These are phyloP conservation scores for Metschnikowia anglica DNA, from an alignment of 805 yeast species.

Conservation along the genomic window DNA sequence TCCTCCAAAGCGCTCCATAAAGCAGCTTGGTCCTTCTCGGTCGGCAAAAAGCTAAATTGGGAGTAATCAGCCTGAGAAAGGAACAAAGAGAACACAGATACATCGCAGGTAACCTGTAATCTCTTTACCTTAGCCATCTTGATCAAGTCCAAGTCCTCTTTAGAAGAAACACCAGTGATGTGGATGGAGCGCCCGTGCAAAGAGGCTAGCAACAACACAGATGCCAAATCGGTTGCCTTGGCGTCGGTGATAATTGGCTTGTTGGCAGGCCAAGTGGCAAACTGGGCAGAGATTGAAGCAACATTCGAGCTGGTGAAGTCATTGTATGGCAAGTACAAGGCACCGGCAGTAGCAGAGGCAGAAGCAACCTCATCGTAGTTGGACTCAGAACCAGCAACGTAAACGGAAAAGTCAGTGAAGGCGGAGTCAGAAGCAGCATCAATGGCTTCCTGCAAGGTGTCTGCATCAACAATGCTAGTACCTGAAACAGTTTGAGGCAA, in stretches of 20 bases:
- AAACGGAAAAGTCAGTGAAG: conserved; percentile 77
- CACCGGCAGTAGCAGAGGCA: conserved; percentile 66
- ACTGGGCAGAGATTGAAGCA: conserved; percentile 74
- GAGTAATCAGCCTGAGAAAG: conserved; percentile 70
- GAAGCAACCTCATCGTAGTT: conserved; percentile 63
- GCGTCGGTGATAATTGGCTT: conserved; percentile 94
- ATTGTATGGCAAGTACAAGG: conserved; percentile 78
- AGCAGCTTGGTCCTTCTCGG: conserved; percentile 74
- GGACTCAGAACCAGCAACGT: conserved; percentile 76
- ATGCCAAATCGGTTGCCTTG: conserved; percentile 87
- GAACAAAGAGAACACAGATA: conserved; percentile 75
- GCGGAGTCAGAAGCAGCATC: conserved; percentile 57
- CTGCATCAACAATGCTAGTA: conserved; percentile 60
- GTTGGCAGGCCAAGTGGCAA: conserved; percentile 76
- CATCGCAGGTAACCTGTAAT: conserved; percentile 85
- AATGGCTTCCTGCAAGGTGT: conserved; percentile 64
- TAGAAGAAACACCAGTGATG: conserved; percentile 79
- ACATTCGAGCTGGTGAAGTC: conserved; percentile 68
- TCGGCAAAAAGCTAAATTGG: conserved; percentile 71
- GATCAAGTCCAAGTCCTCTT: conserved; percentile 80
- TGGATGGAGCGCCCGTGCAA: conserved; percentile 83
- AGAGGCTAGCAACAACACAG: conserved; percentile 84
- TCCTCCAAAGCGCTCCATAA: conserved; percentile 73
- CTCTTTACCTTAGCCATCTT: conserved; percentile 82
- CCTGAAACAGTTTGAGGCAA: conserved; percentile 71